Evolutionary conservation across 768 basidiomycete genomes (phyloP), one percentile per base, ranked within the genome.

Genomic region (Neoboletus magnificus): DNA sequence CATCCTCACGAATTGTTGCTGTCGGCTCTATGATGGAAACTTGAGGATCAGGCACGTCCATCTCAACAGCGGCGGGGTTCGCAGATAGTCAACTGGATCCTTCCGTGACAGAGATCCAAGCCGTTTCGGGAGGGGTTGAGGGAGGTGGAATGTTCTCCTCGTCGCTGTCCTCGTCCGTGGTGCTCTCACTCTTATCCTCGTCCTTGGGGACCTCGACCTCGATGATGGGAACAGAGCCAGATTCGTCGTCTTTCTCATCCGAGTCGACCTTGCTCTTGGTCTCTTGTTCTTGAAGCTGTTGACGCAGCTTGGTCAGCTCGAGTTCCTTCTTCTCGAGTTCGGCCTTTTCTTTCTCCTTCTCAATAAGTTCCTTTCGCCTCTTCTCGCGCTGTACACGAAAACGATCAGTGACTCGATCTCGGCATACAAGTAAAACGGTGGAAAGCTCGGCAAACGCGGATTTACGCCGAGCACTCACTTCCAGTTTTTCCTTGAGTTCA

Each of bases 241-340:
- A 62, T 50, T 72, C 73, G 20, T 73, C 71, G 55, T 76, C 78
- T 55, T 74, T 77, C 64, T 82, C 77, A 49, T 77, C 71, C 48
- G 74, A 72, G 48, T 76, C 72, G 41, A 71, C 64, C 70, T 79
- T 78, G 58, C 69, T 74, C 62, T 73, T 80, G 50, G 76, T 73
- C 70, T 83, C 83, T 66, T 82, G 82, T 59, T 70, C 77, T 60
- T 82, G 80, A 16, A 77, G 77, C 36, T 79, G 73, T 54, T 75
- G 74, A 58, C 79, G 79, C 64, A 82, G 77, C 58, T 77, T 79
- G 64, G 79, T 74, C 36, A 82, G 71, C 70, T 84, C 82, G 25
- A 76, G 70, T 59, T 87, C 84, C 63, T 85, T 84, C 71, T 84
- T 82, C 69, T 87, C 83, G 48, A 80, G 75, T 66, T 82, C 83